Conservation (phyloP, 2,329 filamentous ascomycete species). For the Fulvia fulva region DNA sequence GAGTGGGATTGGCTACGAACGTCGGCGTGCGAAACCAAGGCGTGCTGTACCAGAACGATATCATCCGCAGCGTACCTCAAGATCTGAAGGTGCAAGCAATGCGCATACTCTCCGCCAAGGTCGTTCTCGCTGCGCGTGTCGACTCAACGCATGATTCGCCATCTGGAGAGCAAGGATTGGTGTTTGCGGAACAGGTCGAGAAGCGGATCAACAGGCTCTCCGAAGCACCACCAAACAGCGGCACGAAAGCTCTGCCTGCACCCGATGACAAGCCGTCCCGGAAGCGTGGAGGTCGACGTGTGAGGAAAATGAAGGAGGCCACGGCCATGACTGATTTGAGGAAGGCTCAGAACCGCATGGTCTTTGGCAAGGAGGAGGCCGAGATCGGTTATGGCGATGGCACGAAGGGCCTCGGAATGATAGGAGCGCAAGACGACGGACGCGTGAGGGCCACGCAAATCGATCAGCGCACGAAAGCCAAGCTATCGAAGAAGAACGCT, state of each 20-base stretch:
- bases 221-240: conserved; percentile 85
- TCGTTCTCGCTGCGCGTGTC: conserved; percentile 86
- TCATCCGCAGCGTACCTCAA: conserved; percentile 77
- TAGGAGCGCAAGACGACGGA: conserved; percentile 83
- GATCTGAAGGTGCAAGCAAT: conserved; percentile 91
- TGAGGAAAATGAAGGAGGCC: conserved; percentile 92
- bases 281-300: conserved; percentile 85
- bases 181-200: conserved; percentile 76
- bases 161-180: conserved; percentile 77
- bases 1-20: conserved; percentile 80
- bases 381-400: conserved; percentile 89
- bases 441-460: conserved; percentile 83
- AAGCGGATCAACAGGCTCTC: conserved; percentile 88
- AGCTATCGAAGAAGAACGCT: conserved; percentile 90
- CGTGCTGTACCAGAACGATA: conserved; percentile 85
- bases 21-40: conserved; percentile 87
- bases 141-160: conserved; percentile 78
- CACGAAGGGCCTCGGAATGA: conserved; percentile 90
- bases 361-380: conserved; percentile 90
- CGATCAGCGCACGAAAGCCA: conserved; percentile 87
- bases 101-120: conserved; percentile 89
- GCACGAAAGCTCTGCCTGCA: conserved; percentile 77
- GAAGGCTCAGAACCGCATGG: conserved; percentile 94
- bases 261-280: conserved; percentile 93
- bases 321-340: conserved; percentile 94